A percentile compares a stretch with the other conserved stretches of the same genome.
These are phyloP conservation scores for Rhytidhysteron rufulum DNA, from an alignment of 2,329 filamentous ascomycete genomes.

Conservation along the genomic window DNA sequence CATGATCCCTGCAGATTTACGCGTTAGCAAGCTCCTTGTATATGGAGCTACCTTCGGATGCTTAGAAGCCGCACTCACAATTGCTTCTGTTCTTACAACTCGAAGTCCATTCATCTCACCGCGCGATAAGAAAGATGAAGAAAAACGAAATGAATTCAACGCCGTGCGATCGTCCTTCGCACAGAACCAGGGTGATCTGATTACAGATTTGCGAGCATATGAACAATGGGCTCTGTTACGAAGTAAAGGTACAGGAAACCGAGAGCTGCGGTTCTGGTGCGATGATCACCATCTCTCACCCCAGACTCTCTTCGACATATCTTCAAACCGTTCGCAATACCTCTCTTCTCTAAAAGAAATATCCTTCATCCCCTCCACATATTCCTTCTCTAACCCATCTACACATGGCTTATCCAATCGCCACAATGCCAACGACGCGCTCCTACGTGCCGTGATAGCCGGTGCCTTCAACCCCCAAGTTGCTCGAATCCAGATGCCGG, in stretches of 20 bases:
- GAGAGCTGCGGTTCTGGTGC: constrained; percentile 72
- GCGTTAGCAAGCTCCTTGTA: constrained; percentile 91
- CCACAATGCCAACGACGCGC: constrained; percentile 43
- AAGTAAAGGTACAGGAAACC: constrained; percentile 52
- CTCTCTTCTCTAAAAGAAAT: constrained; percentile 81
- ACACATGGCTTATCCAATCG: constrained; percentile 42
- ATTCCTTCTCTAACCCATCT: constrained; percentile 25
- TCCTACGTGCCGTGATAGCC: constrained; percentile 47
- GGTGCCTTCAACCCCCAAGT: constrained; percentile 69
- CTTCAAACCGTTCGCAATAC: constrained; percentile 81
- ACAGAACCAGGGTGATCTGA: constrained; percentile 75
- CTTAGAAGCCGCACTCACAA: constrained; percentile 80
- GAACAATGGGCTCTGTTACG: constrained; percentile 73
- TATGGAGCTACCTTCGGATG: constrained; percentile 93
- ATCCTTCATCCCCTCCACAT: constrained; percentile 61
- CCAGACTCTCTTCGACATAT: constrained; percentile 82
- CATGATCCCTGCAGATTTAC: constrained; percentile 88
- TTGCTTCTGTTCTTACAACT: constrained; percentile 88
- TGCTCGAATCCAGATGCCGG: constrained; percentile 85
- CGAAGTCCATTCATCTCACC: constrained; percentile 84
- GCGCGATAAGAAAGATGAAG: constrained; percentile 74
- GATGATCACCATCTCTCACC: constrained; percentile 79
- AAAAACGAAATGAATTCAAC: constrained; percentile 77
- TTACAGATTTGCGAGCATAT: constrained; percentile 82
- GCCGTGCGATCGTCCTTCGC: constrained; percentile 72